Evolutionary conservation across 495 filamentous ascomycete genomes (phyloP).

Genomic region (Tirmania nivea): DNA sequence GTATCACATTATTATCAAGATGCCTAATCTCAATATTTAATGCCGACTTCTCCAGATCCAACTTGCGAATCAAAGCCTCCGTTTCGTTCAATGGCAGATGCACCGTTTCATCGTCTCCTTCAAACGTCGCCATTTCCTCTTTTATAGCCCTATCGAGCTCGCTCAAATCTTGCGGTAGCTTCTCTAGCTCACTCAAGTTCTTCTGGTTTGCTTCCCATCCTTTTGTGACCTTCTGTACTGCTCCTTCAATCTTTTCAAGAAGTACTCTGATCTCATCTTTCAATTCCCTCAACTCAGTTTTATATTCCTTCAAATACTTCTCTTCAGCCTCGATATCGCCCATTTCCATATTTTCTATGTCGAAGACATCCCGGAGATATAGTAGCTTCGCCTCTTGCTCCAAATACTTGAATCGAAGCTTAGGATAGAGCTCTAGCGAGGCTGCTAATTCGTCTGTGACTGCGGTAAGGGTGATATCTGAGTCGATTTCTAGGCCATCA

Average conservation of each 20-base stretch:
- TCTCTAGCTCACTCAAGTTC: not conserved
- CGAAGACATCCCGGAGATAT: conserved; percentile 32
- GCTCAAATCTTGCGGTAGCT: not conserved
- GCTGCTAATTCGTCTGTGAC: too few relatives aligned
- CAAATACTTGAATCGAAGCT: conserved; percentile 85
- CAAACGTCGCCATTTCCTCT: not conserved
- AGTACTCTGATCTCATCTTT: not conserved
- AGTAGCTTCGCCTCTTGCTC: conserved; percentile 68
- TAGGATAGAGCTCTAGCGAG: conserved; percentile 58
- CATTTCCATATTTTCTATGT: too few relatives aligned
- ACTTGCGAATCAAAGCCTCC: not conserved
- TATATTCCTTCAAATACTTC: too few relatives aligned
- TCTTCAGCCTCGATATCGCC: too few relatives aligned
- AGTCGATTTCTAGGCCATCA: too few relatives aligned
- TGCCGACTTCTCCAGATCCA: not conserved
- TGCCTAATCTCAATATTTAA: not conserved
- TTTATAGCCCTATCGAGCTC: not conserved
- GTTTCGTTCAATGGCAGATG: not conserved
- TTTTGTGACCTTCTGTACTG: not conserved
- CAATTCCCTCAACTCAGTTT: too few relatives aligned
- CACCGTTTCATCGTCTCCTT: not conserved
- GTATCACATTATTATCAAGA: not conserved
- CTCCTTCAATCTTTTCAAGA: not conserved
- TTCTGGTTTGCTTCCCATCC: not conserved
- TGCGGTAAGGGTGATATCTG: too few relatives aligned